Conservation (phyloP, 1,284 basidiomycete species). For the Leccinum ponderosum region DNA sequence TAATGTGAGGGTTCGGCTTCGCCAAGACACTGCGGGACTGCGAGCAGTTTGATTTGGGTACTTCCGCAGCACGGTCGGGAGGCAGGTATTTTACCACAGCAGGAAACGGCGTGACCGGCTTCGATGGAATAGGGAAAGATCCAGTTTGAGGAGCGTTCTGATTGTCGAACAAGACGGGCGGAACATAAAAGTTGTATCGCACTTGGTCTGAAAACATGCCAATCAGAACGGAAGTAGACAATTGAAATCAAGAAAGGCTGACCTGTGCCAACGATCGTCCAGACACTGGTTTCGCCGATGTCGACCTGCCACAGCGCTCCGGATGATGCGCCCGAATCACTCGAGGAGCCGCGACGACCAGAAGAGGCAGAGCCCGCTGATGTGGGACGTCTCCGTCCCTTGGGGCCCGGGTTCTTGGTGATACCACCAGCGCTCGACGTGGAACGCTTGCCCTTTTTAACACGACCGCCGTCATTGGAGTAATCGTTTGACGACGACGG, state of each 20-base stretch:
- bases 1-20: conserved; percentile 70
- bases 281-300: conserved; percentile 87
- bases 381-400: conserved; percentile 68
- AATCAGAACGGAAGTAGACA: conserved; percentile 9
- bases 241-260: conserved; percentile 20
- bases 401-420: conserved; percentile 55
- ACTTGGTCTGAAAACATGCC: conserved; percentile 64
- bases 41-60: conserved; percentile 64
- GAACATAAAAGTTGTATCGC: conserved; percentile 90
- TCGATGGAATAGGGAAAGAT: conserved; percentile 74
- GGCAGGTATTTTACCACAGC: conserved; percentile 82
- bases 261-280: conserved; percentile 93
- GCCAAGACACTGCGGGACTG: conserved; percentile 64
- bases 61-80: conserved; percentile 77
- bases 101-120: conserved; percentile 87
- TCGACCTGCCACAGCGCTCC: conserved; percentile 86
- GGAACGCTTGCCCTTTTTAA: conserved; percentile 75
- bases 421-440: conserved; percentile 71
- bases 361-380: conserved; percentile 73
- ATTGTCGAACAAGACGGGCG: conserved; percentile 79
- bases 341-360: conserved; percentile 59
- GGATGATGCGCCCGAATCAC: conserved; percentile 66
- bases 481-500: conserved; percentile 68
- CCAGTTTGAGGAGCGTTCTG: conserved; percentile 64
- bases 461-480: conserved; percentile 78